Evolutionary conservation across 805 yeast genomes (phyloP).

Genomic region (Ascoidea rubescens): DNA sequence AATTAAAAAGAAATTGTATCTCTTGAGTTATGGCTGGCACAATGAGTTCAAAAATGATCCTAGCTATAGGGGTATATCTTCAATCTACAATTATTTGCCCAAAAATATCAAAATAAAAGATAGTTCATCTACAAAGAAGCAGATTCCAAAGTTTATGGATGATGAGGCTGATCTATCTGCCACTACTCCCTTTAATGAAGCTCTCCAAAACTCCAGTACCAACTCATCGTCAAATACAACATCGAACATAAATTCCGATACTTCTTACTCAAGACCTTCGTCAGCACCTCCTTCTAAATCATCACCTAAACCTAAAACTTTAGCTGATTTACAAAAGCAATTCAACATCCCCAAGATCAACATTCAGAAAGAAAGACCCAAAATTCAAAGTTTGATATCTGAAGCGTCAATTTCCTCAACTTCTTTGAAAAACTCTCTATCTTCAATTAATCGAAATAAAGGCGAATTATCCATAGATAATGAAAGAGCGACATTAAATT

Average conservation of each 20-base stretch:
- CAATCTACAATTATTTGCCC: conserved; percentile 23
- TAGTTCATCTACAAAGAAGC: conserved; percentile 4
- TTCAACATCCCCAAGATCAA: conserved; percentile 57
- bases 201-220: not conserved
- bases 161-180: conserved; percentile 18
- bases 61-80: conserved; percentile 34
- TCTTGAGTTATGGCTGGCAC: conserved; percentile 56
- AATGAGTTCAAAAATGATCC: conserved; percentile 34
- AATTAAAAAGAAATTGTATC: conserved; percentile 33
- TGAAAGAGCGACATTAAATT: conserved; percentile 42
- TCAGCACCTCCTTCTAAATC: not conserved
- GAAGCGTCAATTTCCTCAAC: conserved; percentile 67
- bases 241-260: too few relatives aligned
- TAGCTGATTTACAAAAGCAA: conserved; percentile 27
- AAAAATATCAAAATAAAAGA: conserved; percentile 10
- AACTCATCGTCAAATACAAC: not conserved
- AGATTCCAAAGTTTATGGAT: conserved; percentile 9
- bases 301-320: not conserved
- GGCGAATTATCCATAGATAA: conserved; percentile 53
- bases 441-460: conserved; percentile 24
- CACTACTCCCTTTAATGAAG: conserved; percentile 10
- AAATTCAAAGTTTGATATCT: conserved; percentile 52
- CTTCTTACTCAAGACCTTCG: not conserved
- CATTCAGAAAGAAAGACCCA: conserved; percentile 58
- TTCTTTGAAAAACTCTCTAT: conserved; percentile 46